These are phyloP conservation scores for Trichophyton benhamiae DNA, from an alignment of 2,329 filamentous ascomycete genomes.

Conservation along the genomic window DNA sequence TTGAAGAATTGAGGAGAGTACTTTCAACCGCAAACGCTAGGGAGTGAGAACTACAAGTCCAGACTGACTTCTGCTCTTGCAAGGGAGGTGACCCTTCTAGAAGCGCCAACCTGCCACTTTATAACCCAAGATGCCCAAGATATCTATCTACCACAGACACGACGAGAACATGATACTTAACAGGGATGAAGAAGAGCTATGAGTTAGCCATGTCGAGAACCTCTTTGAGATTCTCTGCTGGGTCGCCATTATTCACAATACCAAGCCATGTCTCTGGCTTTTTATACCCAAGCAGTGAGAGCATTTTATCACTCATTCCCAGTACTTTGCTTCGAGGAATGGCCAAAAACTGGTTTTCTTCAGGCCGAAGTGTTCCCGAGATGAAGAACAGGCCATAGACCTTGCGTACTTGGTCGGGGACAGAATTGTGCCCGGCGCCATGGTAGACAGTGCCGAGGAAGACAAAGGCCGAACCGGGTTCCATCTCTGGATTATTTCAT, in stretches of 20 bases:
- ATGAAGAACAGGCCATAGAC: constrained; percentile 28
- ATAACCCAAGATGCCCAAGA: too few relatives aligned
- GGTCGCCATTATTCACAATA: constrained; percentile 2
- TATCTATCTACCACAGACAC: not conserved
- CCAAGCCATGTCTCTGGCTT: constrained; percentile 3
- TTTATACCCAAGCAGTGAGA: constrained; percentile 3
- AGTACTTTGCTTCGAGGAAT: constrained; percentile 4
- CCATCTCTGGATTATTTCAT: constrained; percentile 18
- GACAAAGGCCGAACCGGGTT: constrained; percentile 31
- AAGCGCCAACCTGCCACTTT: too few relatives aligned
- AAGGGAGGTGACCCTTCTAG: too few relatives aligned
- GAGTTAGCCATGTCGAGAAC: not conserved
- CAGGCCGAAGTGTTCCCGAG: constrained; percentile 24
- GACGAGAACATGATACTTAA: not conserved
- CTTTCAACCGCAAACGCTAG: too few relatives aligned
- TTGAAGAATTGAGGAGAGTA: too few relatives aligned
- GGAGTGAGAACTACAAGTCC: too few relatives aligned
- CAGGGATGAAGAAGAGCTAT: not conserved
- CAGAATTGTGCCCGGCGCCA: constrained; percentile 29
- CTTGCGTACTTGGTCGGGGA: constrained; percentile 20
- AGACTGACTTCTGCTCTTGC: too few relatives aligned
- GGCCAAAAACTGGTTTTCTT: constrained; percentile 20
- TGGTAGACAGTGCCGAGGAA: constrained; percentile 33
- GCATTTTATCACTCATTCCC: constrained; percentile 1
- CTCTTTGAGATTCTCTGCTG: not conserved